phyloP scores from a whole-genome alignment of 139 green algal genomes.

The Tetraselmis chui region DNA sequence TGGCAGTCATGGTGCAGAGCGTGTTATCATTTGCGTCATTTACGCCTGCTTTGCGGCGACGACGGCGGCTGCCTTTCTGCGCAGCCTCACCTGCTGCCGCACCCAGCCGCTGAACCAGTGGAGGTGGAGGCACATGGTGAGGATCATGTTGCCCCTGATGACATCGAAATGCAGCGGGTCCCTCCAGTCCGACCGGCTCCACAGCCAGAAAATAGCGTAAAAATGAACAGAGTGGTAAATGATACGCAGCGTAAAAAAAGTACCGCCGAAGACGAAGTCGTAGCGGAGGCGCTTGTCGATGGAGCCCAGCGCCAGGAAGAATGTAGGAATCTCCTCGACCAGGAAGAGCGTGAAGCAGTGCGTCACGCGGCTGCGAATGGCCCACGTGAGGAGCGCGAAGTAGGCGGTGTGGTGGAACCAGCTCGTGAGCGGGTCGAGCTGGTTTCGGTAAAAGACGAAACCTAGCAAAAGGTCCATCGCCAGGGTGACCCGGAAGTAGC shows the following conservation, averaged over 20 bases:
- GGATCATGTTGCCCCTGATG: not conserved
- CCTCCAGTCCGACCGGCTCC: not conserved
- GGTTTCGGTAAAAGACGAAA: not conserved
- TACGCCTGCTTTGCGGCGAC: not conserved
- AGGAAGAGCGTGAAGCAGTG: slow-evolving; percentile 2
- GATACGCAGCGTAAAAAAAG: not conserved
- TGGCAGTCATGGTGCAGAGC: no score
- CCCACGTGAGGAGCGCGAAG: slow-evolving; percentile 1
- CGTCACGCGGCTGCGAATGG: not conserved
- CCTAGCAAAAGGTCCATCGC: not conserved
- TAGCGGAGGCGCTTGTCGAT: slow-evolving; percentile 5
- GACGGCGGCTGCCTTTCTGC: not conserved
- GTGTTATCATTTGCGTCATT: no score
- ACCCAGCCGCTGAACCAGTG: slow-evolving; percentile 10
- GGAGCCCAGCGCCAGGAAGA: slow-evolving; percentile 8
- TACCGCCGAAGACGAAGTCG: not conserved
- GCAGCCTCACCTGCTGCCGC: not conserved
- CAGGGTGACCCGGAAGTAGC: slow-evolving; percentile 4
- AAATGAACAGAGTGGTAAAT: slow-evolving; percentile 1
- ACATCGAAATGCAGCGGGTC: not conserved
- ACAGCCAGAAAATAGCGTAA: not conserved
- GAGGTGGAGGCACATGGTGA: slow-evolving; percentile 3
- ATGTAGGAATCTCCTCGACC: slow-evolving; percentile 8
- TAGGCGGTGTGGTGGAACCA: slow-evolving; percentile 10
- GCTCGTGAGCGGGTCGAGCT: not conserved